phyloP scores from a whole-genome alignment of 768 basidiomycete species.

The Collybiopsis confluens region DNA sequence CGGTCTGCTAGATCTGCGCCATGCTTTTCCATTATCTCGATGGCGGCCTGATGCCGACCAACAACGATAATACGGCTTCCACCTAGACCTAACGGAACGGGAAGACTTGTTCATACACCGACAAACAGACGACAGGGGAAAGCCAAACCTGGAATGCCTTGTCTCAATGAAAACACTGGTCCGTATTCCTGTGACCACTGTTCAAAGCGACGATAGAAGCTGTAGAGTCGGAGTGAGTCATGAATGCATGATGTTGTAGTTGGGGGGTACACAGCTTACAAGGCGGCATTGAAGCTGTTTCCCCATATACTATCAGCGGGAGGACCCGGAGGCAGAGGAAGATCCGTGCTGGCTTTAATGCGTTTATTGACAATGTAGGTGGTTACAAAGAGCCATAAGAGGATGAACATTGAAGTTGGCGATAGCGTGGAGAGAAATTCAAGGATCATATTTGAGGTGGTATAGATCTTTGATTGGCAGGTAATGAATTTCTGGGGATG shows the following conservation, averaged over 20 bases:
- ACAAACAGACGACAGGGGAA: neutral
- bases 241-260: no score
- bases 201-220: constrained; percentile 49
- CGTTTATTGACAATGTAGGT: neutral
- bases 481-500: no score
- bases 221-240: no score
- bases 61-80: constrained; percentile 38
- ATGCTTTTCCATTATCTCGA: constrained; percentile 66
- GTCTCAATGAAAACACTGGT: constrained; percentile 51
- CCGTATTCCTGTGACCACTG: constrained; percentile 61
- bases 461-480: no score
- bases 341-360: constrained; percentile 1
- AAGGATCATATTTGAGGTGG: neutral
- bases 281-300: constrained; percentile 30
- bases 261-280: constrained; percentile 28
- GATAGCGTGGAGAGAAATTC: neutral
- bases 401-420: neutral
- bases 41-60: constrained; percentile 49
- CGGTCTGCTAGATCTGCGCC: constrained; percentile 55
- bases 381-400: neutral
- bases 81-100: neutral
- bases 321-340: constrained; percentile 40
- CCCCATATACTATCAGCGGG: constrained; percentile 37
- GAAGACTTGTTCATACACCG: neutral
- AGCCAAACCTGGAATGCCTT: constrained; percentile 29